Evolutionary conservation across 306 rosid species (phyloP), one percentile per base, ranked within the genome.

Genomic region (Rubus parviflorus): DNA sequence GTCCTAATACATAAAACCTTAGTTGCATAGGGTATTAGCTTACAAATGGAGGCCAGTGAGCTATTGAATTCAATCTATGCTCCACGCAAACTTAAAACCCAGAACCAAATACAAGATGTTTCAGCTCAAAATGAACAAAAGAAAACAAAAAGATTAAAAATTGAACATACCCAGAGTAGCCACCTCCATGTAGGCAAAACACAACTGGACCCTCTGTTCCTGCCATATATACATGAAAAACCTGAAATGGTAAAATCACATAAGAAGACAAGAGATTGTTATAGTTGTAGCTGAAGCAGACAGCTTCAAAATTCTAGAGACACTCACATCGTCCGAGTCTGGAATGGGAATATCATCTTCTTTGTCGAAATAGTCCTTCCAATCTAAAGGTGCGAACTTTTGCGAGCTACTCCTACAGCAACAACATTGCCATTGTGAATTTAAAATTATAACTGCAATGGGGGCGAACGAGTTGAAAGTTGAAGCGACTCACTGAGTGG

Each of bases 131-230:
- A 14, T 30, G 75, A 72, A 48, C 35, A 38, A 35, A 19, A 43
- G 6, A 56, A 49, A 19, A 1, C 4, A 22, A 38, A 69, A 66
- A 51, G 47, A 68, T 8, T 1, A 58, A 56, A 40, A 72, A 40
- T 16, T 38, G 40, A 77, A 22, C 89, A 83, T 88, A 95, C 98
- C 98, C 98, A 47, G 93, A 90, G 82, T 84, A 92, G 64, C 98
- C 98, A 68, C 98, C 98, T 79, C 98, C 97, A 67, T 95, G 98
- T 46, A 95, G 87, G 84, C 96, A 95, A 79, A 95, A 89, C 20
- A 95, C 93, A 79, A 95, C 97, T 0, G 98, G 97, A 0, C 98
- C 98, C 83, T 95, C 98, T 48, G 88, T 88, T 90, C 98, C 97
- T 43, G 97, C 97, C 90, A 69, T 85, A 80, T 92, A 95, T 68